phyloP scores from a whole-genome alignment of 768 basidiomycete species.

The Chalciporus piperatus region DNA sequence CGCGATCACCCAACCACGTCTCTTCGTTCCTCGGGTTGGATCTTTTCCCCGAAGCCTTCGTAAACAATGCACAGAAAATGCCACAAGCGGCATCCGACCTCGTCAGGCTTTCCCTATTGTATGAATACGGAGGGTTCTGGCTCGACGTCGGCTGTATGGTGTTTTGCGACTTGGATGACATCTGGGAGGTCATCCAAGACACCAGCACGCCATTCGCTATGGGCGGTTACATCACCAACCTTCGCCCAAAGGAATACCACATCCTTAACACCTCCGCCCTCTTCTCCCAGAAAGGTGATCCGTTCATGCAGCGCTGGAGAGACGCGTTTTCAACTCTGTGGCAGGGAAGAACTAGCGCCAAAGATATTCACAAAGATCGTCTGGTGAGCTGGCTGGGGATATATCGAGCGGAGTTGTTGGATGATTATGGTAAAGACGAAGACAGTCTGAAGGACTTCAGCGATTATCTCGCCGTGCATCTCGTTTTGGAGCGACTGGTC shows the following conservation, averaged over 20 bases:
- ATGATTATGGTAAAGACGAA: background rate
- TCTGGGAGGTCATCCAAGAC: slow-evolving; percentile 1
- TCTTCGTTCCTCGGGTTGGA: background rate
- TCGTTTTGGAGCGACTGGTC: background rate
- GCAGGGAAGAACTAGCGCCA: background rate
- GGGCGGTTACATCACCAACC: slow-evolving; percentile 4
- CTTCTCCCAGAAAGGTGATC: slow-evolving; percentile 2
- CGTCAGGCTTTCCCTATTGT: slow-evolving; percentile 1
- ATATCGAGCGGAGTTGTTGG: background rate
- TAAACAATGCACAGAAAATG: background rate
- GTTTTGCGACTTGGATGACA: background rate
- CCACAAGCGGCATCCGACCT: background rate
- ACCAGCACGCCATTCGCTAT: background rate
- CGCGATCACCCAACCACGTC: background rate
- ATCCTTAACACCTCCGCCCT: slow-evolving; percentile 4
- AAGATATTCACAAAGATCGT: background rate
- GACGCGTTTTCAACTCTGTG: background rate
- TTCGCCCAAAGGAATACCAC: slow-evolving; percentile 5
- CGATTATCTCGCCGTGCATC: slow-evolving; percentile 1
- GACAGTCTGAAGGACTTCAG: background rate
- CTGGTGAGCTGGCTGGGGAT: slow-evolving; percentile 1
- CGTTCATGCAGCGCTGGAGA: slow-evolving; percentile 1
- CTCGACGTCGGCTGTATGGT: slow-evolving; percentile 6
- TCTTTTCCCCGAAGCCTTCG: background rate
- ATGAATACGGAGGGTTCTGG: slow-evolving; percentile 5